Evolutionary conservation across 2,329 filamentous ascomycete species (phyloP).

Genomic region (Raffaelea deltoideospora): DNA sequence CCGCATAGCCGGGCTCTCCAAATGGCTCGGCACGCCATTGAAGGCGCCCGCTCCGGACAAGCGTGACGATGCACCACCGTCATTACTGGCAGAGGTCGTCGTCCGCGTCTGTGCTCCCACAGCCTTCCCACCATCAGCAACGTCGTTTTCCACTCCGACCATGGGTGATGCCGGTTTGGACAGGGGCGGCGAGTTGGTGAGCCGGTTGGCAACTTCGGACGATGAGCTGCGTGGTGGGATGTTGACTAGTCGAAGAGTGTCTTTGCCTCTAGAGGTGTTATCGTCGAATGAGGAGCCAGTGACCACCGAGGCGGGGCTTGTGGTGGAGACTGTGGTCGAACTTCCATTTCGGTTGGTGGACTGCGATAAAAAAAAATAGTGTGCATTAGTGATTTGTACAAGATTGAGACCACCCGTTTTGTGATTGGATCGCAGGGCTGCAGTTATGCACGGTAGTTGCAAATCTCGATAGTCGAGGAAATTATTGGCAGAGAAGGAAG

Average conservation of each 20-base stretch:
- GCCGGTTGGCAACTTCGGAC: slow-evolving; percentile 51
- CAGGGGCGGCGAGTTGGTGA: slow-evolving; percentile 54
- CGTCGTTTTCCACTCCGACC: too few relatives aligned
- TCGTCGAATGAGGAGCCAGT: slow-evolving; percentile 22
- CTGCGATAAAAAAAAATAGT: slow-evolving; percentile 24
- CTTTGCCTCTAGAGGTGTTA: slow-evolving; percentile 24
- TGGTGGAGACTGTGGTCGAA: slow-evolving; percentile 31
- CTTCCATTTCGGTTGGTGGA: slow-evolving; percentile 43
- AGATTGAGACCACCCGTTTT: background rate
- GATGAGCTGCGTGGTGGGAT: slow-evolving; percentile 45
- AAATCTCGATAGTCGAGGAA: too few relatives aligned
- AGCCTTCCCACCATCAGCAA: too few relatives aligned
- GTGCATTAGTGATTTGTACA: slow-evolving; percentile 27
- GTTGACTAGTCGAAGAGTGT: slow-evolving; percentile 39
- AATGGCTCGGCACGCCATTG: slow-evolving; percentile 17
- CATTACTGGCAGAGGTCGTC: too few relatives aligned
- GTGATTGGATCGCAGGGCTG: too few relatives aligned
- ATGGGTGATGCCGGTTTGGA: too few relatives aligned
- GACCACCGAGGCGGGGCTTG: slow-evolving; percentile 31
- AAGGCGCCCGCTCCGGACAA: slow-evolving; percentile 8
- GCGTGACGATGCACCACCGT: too few relatives aligned
- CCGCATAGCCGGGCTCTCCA: slow-evolving; percentile 59
- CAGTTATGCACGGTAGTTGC: too few relatives aligned
- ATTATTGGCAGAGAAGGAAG: too few relatives aligned
- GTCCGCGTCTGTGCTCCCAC: too few relatives aligned